These are phyloP conservation scores for Trichoderma sp. DNA, from an alignment of 2,329 filamentous ascomycete species.

Conservation along the genomic window DNA sequence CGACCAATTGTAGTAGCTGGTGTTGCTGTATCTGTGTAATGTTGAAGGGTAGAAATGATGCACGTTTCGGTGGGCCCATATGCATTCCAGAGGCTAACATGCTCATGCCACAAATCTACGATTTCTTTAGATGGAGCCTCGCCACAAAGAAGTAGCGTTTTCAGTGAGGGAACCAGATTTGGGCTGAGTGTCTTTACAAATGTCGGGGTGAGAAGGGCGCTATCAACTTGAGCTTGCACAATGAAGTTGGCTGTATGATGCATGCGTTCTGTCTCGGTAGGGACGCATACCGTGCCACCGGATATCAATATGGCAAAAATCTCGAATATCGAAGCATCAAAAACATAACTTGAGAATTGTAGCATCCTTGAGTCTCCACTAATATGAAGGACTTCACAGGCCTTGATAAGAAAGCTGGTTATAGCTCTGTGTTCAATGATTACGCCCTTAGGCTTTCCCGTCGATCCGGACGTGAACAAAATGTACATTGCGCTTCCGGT, in stretches of 20 bases:
- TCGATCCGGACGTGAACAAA: conserved; percentile 6
- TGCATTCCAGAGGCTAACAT: conserved; percentile 25
- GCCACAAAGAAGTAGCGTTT: conserved; percentile 16
- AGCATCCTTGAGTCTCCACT: neutral
- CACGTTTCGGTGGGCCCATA: conserved; percentile 24
- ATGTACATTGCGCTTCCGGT: neutral
- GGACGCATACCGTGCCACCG: conserved; percentile 9
- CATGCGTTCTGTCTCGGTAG: neutral
- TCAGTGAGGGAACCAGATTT: neutral
- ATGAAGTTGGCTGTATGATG: neutral
- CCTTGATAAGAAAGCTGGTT: neutral
- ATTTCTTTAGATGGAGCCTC: conserved; percentile 33
- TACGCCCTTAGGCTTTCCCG: conserved; percentile 6
- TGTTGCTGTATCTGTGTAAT: neutral
- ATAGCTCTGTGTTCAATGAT: conserved; percentile 5
- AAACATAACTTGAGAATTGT: conserved; percentile 20
- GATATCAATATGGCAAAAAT: conserved; percentile 4
- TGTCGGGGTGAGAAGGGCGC: conserved; percentile 18
- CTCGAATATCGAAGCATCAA: conserved; percentile 16
- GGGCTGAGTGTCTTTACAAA: neutral
- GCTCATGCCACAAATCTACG: conserved; percentile 18
- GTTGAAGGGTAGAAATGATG: neutral
- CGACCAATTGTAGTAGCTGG: neutral
- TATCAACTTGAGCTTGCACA: neutral
- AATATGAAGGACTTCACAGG: neutral